Evolutionary conservation across 2,329 filamentous ascomycete species (phyloP), one percentile per base, ranked within the genome.

Genomic region (Harringtonia lauricola): DNA sequence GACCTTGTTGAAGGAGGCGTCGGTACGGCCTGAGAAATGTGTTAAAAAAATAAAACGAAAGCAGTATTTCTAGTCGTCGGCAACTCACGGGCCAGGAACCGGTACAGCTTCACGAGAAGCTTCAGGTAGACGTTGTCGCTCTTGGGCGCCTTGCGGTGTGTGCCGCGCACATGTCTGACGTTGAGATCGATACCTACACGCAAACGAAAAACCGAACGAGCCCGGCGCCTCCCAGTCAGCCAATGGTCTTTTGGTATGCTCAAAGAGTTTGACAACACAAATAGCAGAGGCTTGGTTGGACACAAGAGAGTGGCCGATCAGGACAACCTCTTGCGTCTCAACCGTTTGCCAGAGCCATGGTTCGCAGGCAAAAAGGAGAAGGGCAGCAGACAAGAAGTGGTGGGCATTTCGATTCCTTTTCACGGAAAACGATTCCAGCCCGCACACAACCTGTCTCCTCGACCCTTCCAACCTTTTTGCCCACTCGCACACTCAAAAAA

Each of bases 1-100:
- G 62, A 92, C 86, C 79, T 95, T 94, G 85, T 98, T 98, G 86
- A 98, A 98, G 73, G 79, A 79, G 55, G 87, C 79, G 69, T 96
- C 92, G 66, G 92, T 98, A 65, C 92, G 89, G 72, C 88, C 86
- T 94, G 59, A 22, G 29, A 21, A 36, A 24, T 36, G 8, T 17
- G 13, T 19, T 2, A 24, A 18, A 28, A 34, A 17, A 36, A 24
- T 1, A 26, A 34, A 30, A 17, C n/a, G 3, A 14, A 10, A 36
- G 47, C 41, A 55, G 51, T 26, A 26, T 26, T 6, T 10, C 10
- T 6, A 10, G 24, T 26, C 6, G 51, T 22, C n/a, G n/a, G n/a
- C n/a, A n/a, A 81, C 83, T 71, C 86, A 94, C 88, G 86, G 64
- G 87, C 82, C 68, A 95, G 74, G 80, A 95, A 95, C 76, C 86